These are phyloP conservation scores for Tricharina praecox DNA, from an alignment of 495 filamentous ascomycete genomes.

Conservation along the genomic window DNA sequence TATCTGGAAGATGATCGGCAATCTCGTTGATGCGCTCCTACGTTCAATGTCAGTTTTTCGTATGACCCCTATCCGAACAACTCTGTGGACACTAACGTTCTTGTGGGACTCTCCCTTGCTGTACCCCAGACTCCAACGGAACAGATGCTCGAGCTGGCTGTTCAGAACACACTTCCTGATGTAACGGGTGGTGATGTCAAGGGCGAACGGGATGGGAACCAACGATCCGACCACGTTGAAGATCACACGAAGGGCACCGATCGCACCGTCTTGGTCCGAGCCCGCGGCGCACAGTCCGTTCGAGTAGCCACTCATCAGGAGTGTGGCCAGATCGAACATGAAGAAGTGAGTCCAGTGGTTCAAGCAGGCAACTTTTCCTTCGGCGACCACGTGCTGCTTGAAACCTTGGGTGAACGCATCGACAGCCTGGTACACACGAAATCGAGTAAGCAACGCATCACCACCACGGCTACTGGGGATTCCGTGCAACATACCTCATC, in stretches of 20 bases:
- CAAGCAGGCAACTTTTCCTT: conserved; percentile 42
- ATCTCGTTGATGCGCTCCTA: conserved; percentile 18
- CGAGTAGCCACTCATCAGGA: conserved; percentile 14
- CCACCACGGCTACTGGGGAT: conserved; percentile 18
- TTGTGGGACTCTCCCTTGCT: conserved; percentile 1
- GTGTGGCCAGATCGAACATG: conserved; percentile 47
- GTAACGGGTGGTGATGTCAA: conserved; percentile 15
- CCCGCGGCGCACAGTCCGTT: conserved; percentile 20
- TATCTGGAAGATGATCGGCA: conserved; percentile 8
- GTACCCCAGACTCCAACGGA: not conserved
- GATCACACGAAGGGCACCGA: conserved; percentile 16
- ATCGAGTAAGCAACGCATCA: conserved; percentile 46
- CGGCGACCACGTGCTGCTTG: conserved; percentile 38
- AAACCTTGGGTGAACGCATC: conserved; percentile 48
- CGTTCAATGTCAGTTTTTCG: not conserved
- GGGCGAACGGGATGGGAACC: conserved; percentile 14
- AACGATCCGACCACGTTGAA: conserved; percentile 18
- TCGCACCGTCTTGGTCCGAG: conserved; percentile 11
- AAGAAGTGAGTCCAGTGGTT: conserved; percentile 61
- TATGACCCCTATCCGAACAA: not conserved
- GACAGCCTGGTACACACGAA: conserved; percentile 52
- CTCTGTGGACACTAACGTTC: not conserved
- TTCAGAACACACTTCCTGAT: conserved; percentile 17
- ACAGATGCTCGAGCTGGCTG: conserved; percentile 20
- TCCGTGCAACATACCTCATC: conserved; percentile 30